These are phyloP conservation scores for Aspergillus novoparasiticus DNA, from an alignment of 2,329 filamentous ascomycete genomes.

Conservation along the genomic window DNA sequence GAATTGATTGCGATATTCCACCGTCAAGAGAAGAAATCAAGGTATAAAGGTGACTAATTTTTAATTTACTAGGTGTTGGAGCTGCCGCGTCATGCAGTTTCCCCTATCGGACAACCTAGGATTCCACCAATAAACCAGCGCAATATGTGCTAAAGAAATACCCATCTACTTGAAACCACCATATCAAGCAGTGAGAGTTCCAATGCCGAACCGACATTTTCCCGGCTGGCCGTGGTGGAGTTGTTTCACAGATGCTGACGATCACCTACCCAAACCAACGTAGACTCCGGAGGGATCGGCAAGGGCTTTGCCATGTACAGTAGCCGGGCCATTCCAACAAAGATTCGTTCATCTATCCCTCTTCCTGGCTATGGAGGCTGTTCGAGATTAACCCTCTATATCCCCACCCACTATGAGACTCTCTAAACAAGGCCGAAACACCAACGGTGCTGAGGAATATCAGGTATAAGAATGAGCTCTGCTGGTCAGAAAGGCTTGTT, in stretches of 20 bases:
- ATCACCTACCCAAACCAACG: conserved; percentile 2
- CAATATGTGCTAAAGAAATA: neutral
- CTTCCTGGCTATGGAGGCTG: neutral
- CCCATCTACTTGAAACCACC: conserved; percentile 3
- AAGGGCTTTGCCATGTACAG: neutral
- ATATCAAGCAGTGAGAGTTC: neutral
- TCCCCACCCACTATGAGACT: neutral
- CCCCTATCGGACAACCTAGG: neutral
- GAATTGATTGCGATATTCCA: neutral
- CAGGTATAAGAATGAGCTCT: neutral
- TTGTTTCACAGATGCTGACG: neutral
- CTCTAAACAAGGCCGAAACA: neutral
- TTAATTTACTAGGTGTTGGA: neutral
- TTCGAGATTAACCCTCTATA: neutral
- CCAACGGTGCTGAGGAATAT: neutral
- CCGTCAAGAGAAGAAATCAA: too few species aligned
- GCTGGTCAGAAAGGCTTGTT: neutral
- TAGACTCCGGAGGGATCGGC: neutral
- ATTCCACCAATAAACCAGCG: conserved; percentile 4
- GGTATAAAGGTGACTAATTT: too few species aligned
- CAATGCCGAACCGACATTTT: conserved; percentile 6
- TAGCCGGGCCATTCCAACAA: neutral
- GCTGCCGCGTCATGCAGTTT: conserved; percentile 4
- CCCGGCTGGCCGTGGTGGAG: neutral
- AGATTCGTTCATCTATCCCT: neutral